Evolutionary conservation across 306 rosid species (phyloP).

Genomic region (Ziziphus jujuba): DNA sequence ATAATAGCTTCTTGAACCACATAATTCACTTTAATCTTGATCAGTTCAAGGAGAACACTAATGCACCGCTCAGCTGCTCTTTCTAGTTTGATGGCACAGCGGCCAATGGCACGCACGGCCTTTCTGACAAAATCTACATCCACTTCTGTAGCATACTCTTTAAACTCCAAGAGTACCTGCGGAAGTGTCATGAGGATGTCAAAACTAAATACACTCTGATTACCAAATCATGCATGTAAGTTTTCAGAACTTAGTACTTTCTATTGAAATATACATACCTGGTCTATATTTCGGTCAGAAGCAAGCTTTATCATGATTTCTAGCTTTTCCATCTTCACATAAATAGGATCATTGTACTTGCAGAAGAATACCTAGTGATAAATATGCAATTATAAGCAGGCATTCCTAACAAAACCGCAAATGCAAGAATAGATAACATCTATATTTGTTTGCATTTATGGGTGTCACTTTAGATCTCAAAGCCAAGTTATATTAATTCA

Average conservation of each 20-base stretch:
- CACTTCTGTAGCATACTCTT: conserved; percentile 99
- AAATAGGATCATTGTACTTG: conserved; percentile 98
- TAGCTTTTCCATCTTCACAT: conserved; percentile 96
- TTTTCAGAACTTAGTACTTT: conserved; percentile 17
- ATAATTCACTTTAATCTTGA: conserved; percentile 97
- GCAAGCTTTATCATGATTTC: conserved; percentile 99
- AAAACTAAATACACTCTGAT: background rate
- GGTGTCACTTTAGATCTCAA: conserved; percentile 11
- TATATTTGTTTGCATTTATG: background rate
- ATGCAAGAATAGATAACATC: background rate
- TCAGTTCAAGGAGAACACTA: conserved; percentile 96
- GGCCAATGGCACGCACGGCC: conserved; percentile 99
- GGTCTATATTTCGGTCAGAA: conserved; percentile 95
- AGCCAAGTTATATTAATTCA: conserved; percentile 26
- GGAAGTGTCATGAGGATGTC: conserved; percentile 11
- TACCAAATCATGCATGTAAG: background rate
- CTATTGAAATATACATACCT: conserved; percentile 47
- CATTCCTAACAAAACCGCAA: background rate
- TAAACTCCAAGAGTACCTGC: conserved; percentile 94
- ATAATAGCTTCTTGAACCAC: conserved; percentile 99
- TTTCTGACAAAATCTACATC: conserved; percentile 97
- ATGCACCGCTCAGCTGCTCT: conserved; percentile 99
- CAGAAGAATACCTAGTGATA: conserved; percentile 88
- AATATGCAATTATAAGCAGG: conserved; percentile 25
- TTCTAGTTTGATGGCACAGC: conserved; percentile 98